Evolutionary conservation across 148 eudicot genomes (phyloP).

Genomic region (Rhododendron griersonianum): DNA sequence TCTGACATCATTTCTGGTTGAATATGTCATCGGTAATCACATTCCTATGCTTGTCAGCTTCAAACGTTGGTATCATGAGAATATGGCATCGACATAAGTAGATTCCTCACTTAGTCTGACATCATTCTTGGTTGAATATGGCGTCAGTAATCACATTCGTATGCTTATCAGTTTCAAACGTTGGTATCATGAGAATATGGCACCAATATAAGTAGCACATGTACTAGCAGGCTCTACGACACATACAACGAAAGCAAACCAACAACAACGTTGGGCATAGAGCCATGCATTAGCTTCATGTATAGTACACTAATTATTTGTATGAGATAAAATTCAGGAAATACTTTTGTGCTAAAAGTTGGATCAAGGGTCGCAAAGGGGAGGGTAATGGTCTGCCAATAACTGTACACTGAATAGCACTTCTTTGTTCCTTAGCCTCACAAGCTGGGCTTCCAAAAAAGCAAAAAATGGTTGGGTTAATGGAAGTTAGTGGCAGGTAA

Average conservation of each 20-base stretch:
- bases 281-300: neutral
- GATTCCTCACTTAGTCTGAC: too few relatives aligned
- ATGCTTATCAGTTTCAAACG: too few relatives aligned
- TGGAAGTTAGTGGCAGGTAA: neutral
- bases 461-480: neutral
- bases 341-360: neutral
- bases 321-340: neutral
- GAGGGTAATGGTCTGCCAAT: slow-evolving; percentile 18
- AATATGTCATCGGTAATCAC: neutral
- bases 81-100: too few relatives aligned
- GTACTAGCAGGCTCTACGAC: neutral
- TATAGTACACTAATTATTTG: neutral
- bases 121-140: too few relatives aligned
- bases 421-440: neutral
- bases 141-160: too few relatives aligned
- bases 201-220: too few relatives aligned
- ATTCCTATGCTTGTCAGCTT: too few relatives aligned
- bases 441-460: slow-evolving; percentile 1
- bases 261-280: neutral
- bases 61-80: neutral
- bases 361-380: slow-evolving; percentile 18
- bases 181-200: too few relatives aligned
- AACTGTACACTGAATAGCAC: slow-evolving; percentile 12
- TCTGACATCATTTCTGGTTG: neutral
- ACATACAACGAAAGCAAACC: neutral